Percentiles rank a stretch among this genome's conserved stretches.
phyloP scores from a whole-genome alignment of 2,329 filamentous ascomycete species.

The Paraphoma chrysanthemicola region DNA sequence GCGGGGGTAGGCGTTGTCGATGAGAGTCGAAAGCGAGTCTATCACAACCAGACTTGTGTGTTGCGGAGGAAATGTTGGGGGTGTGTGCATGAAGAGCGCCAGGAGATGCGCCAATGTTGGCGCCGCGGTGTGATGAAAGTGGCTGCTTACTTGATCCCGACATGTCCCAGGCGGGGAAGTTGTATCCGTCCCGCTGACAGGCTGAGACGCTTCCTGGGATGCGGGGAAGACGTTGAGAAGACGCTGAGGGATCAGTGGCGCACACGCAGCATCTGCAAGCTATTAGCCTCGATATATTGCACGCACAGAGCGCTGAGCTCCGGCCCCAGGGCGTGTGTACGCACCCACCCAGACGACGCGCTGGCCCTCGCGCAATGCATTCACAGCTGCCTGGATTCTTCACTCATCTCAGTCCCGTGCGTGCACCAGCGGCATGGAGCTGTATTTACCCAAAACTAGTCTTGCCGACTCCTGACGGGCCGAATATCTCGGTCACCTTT shows the following conservation, averaged over 20 bases:
- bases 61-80: constrained; percentile 66
- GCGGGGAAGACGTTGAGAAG: constrained; percentile 55
- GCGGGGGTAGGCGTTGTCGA: constrained; percentile 79
- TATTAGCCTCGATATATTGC: constrained; percentile 27
- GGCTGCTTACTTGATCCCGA: constrained; percentile 48
- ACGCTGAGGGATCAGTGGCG: constrained; percentile 56
- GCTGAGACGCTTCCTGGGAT: constrained; percentile 4
- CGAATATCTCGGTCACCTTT: constrained; percentile 86
- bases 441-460: constrained; percentile 76
- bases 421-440: constrained; percentile 16
- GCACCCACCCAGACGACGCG: constrained; percentile 84
- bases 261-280: constrained; percentile 56
- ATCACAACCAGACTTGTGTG: constrained; percentile 75
- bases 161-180: constrained; percentile 19
- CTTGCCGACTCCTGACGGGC: constrained; percentile 85
- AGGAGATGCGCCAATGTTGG: constrained; percentile 70
- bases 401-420: constrained; percentile 32
- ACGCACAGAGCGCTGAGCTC: constrained; percentile 16
- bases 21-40: constrained; percentile 77
- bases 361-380: constrained; percentile 65
- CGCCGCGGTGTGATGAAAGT: constrained; percentile 70
- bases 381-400: constrained; percentile 74
- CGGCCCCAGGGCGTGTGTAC: constrained; percentile 40
- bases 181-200: constrained; percentile 2
- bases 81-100: constrained; percentile 74